Evolutionary conservation across 371 early-diverging fungal species (phyloP).

Genomic region (Apophysomyces elegans): DNA sequence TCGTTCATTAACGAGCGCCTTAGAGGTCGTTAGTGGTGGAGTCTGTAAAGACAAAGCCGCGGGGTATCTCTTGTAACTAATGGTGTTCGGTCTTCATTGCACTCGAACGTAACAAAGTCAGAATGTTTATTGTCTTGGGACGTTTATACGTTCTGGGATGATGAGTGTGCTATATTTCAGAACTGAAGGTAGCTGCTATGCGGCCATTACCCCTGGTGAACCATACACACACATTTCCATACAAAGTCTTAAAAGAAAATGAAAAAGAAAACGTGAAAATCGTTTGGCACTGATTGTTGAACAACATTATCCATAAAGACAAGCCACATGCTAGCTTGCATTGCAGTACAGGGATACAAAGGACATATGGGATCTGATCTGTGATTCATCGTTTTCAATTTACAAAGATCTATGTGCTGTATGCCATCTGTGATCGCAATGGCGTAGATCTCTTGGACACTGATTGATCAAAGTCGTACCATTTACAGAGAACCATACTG

Average conservation of each 20-base stretch:
- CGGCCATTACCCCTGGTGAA: conserved; percentile 10
- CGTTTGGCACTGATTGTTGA: background rate
- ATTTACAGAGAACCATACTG: too few relatives aligned
- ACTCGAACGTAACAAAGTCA: conserved; percentile 2
- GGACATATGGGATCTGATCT: too few relatives aligned
- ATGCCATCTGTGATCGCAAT: too few relatives aligned
- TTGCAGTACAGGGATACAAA: too few relatives aligned
- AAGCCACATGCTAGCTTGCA: too few relatives aligned
- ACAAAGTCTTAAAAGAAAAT: background rate
- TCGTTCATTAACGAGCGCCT: conserved; percentile 1
- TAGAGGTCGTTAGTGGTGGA: background rate
- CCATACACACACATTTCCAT: conserved; percentile 6
- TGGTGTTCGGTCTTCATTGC: conserved; percentile 7
- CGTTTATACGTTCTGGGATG: background rate
- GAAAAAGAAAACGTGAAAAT: background rate
- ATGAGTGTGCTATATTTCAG: conserved; percentile 7
- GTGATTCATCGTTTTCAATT: too few relatives aligned
- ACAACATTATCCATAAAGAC: too few relatives aligned
- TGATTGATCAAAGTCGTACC: too few relatives aligned
- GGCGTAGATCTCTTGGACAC: too few relatives aligned
- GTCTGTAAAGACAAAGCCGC: background rate
- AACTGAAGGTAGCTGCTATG: conserved; percentile 12
- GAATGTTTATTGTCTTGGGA: background rate
- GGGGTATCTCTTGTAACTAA: background rate
- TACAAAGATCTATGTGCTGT: too few relatives aligned